These are phyloP conservation scores for Sporothrix curviconia DNA, from an alignment of 2,329 filamentous ascomycete species.

Conservation along the genomic window DNA sequence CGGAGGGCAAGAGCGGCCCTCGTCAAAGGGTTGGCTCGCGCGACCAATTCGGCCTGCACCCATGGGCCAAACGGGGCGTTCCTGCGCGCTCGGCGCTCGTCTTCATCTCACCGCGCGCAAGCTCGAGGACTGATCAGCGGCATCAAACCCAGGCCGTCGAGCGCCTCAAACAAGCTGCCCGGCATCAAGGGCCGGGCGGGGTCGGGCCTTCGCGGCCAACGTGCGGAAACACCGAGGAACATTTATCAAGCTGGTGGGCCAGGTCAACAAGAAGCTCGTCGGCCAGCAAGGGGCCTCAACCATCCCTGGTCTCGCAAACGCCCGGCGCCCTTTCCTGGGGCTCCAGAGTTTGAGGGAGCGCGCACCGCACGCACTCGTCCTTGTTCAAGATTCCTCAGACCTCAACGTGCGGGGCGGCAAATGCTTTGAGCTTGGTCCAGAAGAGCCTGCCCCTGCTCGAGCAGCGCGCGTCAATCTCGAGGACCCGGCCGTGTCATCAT, in stretches of 20 bases:
- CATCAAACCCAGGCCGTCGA: constrained; percentile 57
- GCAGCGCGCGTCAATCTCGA: constrained; percentile 30
- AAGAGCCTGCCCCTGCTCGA: constrained; percentile 32
- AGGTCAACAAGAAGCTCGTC: constrained; percentile 51
- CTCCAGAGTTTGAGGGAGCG: constrained; percentile 56
- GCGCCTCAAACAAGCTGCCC: constrained; percentile 58
- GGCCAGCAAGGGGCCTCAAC: constrained; percentile 50
- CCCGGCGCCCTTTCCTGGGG: constrained; percentile 66
- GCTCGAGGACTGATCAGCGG: constrained; percentile 54
- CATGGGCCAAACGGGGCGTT: constrained; percentile 61
- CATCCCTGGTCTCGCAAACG: constrained; percentile 65
- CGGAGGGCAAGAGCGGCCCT: constrained; percentile 24
- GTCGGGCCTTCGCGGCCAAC: constrained; percentile 60
- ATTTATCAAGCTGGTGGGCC: constrained; percentile 52
- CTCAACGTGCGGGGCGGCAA: constrained; percentile 64
- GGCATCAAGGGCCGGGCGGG: constrained; percentile 52
- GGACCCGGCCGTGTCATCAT: constrained; percentile 56
- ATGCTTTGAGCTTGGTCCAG: constrained; percentile 63
- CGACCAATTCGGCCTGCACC: constrained; percentile 56
- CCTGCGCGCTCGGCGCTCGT: constrained; percentile 62
- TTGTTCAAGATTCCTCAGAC: constrained; percentile 61
- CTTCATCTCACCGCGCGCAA: constrained; percentile 70
- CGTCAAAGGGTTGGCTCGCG: constrained; percentile 37
- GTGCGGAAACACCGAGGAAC: constrained; percentile 53
- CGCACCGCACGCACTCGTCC: constrained; percentile 55